These are phyloP conservation scores for Thalassiosira gravida DNA, from an alignment of 352 stramenopile genomes.

Conservation along the genomic window DNA sequence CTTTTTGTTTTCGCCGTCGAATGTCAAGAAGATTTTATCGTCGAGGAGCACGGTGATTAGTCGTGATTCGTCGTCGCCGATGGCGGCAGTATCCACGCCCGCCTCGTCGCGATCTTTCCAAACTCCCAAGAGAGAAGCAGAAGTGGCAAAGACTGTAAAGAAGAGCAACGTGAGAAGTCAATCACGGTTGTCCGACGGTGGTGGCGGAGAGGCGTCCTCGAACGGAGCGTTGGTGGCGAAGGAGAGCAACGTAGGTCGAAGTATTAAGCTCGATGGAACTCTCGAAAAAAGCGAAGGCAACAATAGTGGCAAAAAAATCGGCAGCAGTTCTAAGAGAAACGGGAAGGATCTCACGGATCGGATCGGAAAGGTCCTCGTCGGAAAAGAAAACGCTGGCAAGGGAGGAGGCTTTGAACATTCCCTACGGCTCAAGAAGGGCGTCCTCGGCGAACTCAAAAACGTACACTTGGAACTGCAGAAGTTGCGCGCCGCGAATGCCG, in stretches of 20 bases:
- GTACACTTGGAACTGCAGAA: conserved; percentile 28
- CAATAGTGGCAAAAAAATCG: background rate
- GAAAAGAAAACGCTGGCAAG: conserved; percentile 12
- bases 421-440: conserved; percentile 49
- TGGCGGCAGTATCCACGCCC: background rate
- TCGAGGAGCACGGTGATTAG: background rate
- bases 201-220: too few relatives aligned
- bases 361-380: conserved; percentile 43
- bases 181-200: too few relatives aligned
- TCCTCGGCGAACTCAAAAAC: conserved; percentile 46
- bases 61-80: background rate
- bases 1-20: conserved; percentile 54
- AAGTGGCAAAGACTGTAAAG: too few relatives aligned
- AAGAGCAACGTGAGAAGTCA: too few relatives aligned
- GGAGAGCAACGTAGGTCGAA: conserved; percentile 32
- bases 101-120: too few relatives aligned
- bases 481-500: background rate
- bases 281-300: conserved; percentile 6
- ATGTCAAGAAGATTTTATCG: conserved; percentile 45
- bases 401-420: conserved; percentile 42
- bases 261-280: background rate
- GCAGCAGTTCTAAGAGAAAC: too few relatives aligned
- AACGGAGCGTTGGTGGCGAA: too few relatives aligned
- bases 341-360: conserved; percentile 20
- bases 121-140: too few relatives aligned